phyloP scores from a whole-genome alignment of 345 rosid species.

The Geranium brycei region DNA sequence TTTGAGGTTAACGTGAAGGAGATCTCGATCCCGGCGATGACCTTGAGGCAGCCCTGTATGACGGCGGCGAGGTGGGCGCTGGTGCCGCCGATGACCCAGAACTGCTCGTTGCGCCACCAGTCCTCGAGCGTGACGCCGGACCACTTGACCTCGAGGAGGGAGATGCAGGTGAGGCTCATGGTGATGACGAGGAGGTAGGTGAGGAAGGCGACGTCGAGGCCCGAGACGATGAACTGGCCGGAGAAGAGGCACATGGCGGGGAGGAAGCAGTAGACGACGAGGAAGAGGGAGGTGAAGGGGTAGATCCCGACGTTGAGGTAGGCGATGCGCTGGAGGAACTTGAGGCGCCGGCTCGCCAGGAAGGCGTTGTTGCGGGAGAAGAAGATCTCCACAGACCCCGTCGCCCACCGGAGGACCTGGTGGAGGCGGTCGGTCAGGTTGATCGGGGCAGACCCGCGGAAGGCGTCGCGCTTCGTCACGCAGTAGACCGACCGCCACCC shows the following conservation, averaged over 20 bases:
- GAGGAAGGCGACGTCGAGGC: conserved; percentile 22
- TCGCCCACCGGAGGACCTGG: conserved; percentile 30
- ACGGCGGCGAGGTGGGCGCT: conserved; percentile 25
- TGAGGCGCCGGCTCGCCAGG: conserved; percentile 21
- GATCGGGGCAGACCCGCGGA: conserved; percentile 25
- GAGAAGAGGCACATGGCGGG: conserved; percentile 31
- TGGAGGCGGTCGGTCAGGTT: conserved; percentile 13
- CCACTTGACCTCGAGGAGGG: conserved; percentile 28
- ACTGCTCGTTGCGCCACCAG: conserved; percentile 33
- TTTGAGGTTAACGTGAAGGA: conserved; percentile 25
- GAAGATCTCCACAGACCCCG: conserved; percentile 31
- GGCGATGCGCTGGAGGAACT: conserved; percentile 25
- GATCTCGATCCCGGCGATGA: conserved; percentile 9
- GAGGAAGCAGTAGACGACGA: conserved; percentile 32
- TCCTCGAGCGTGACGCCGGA: conserved; percentile 25
- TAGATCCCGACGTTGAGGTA: conserved; percentile 10
- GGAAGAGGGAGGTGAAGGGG: conserved; percentile 27
- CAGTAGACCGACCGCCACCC: conserved; percentile 32
- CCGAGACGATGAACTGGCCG: conserved; percentile 26
- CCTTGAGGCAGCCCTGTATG: conserved; percentile 19
- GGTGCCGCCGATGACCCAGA: conserved; percentile 27
- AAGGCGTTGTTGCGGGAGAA: conserved; percentile 31
- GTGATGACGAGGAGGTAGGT: conserved; percentile 19
- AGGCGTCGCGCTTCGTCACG: conserved; percentile 30
- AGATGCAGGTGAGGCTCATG: conserved; percentile 16